Evolutionary conservation across 1,284 basidiomycete genomes (phyloP), one percentile per base, ranked within the genome.

Genomic region (Sphaerobolus stellatus): DNA sequence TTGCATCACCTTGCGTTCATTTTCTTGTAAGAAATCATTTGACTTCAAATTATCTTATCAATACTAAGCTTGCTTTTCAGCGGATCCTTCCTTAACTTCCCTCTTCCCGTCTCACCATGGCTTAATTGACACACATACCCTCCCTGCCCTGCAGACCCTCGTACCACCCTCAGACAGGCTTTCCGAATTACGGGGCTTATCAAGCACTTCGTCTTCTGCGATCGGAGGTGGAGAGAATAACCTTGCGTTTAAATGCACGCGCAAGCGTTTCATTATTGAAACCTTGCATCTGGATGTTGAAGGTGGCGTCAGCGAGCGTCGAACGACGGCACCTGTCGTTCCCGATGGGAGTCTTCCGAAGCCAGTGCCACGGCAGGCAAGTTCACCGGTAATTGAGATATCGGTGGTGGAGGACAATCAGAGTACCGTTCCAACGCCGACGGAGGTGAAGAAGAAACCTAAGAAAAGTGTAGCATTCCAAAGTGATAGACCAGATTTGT

Each of bases 271-370:
- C 48, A 77, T 96, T 22, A 83, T 98, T 60, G 95, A 98, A 73
- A 98, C 94, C 22, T 75, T 98, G 56, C 93, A 97, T 73, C 77
- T 98, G 11, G 96, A 95, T 65, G 80, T 94, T 4, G 94, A 97
- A 67, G 95, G 94, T 9, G 94, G 94, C 5, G 86, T 93, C 5
- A 81, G 86, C 13, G 95, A 97, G 69, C 77, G 94, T 57, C 77
- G 90, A 58, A 94, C 91, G 11, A 82, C 76, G 31, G 34, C 27
- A 9, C 28, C 54, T 14, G 38, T 40, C 3, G 31, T 31, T 16
- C 25, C 34, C 30, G 44, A 46, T 22, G 22, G 29, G 49, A 43
- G 25, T 13, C 24, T 31, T n/a, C n/a, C 54, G n/a, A 48, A 50
- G 24, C 50, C 16, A n/a, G 45, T 50, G 57, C 29, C 56, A 44